Evolutionary conservation across 176 grass and related monocot species (phyloP).

Genomic region (Avena atlantica): DNA sequence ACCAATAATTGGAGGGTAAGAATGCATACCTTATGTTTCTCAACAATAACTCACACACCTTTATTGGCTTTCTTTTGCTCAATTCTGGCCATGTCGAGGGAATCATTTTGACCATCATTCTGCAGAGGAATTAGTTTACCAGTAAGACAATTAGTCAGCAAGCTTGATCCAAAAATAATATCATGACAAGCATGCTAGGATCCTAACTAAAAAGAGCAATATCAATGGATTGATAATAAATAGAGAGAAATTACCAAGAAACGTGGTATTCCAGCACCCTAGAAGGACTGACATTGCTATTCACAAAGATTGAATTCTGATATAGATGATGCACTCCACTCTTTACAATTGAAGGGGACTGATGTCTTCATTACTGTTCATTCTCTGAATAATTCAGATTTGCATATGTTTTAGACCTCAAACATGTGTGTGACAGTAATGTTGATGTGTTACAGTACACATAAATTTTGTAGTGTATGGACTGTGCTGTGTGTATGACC

Average conservation of each 20-base stretch:
- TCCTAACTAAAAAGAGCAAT: not conserved
- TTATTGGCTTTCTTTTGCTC: constrained; percentile 40
- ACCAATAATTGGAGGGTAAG: not conserved
- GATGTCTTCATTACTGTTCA: not conserved
- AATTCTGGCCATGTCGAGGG: constrained; percentile 50
- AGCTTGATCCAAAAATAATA: not conserved
- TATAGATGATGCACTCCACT: not conserved
- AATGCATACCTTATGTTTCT: constrained; percentile 35
- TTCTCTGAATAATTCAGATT: not conserved
- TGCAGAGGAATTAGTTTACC: too few relatives aligned
- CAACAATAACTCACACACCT: too few relatives aligned
- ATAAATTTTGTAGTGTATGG: not conserved
- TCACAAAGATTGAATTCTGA: not conserved
- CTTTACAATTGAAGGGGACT: not conserved
- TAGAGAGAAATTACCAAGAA: constrained; percentile 7
- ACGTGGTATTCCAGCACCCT: not conserved
- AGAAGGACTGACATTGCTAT: not conserved
- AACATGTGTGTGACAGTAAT: not conserved
- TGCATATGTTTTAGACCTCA: not conserved
- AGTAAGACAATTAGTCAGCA: too few relatives aligned
- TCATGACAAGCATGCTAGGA: not conserved
- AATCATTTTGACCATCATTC: constrained; percentile 39
- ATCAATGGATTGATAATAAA: not conserved
- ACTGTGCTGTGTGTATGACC: too few relatives aligned
- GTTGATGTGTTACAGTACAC: not conserved